Conservation (phyloP, 106 monocot genomes). For the Gastrodia elata region DNA sequence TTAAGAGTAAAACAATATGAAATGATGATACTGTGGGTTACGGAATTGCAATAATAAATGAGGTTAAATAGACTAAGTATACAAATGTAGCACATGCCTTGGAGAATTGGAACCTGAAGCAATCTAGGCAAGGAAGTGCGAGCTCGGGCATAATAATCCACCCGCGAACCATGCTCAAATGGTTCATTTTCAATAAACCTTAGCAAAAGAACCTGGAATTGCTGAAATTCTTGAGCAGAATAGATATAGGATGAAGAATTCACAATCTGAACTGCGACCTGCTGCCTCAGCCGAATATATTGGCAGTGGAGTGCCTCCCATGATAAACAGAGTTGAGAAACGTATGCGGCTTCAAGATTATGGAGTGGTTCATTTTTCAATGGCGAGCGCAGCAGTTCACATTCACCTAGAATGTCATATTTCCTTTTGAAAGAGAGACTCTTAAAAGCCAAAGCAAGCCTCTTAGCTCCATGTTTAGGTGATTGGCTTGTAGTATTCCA, state of each 20-base stretch:
- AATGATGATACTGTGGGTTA: neutral
- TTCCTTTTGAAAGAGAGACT: conserved; percentile 69
- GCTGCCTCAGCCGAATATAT: conserved; percentile 46
- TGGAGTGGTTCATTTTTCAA: conserved; percentile 35
- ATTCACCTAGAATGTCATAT: conserved; percentile 41
- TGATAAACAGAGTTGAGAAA: conserved; percentile 57
- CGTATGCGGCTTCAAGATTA: conserved; percentile 75
- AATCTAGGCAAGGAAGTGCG: conserved; percentile 46
- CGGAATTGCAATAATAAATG: neutral
- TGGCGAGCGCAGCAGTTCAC: conserved; percentile 36
- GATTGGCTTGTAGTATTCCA: conserved; percentile 28
- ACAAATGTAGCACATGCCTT: conserved; percentile 34
- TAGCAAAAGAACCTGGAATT: conserved; percentile 82
- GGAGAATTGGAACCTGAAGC: conserved; percentile 77
- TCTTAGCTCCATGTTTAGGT: conserved; percentile 47
- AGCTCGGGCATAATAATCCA: conserved; percentile 51
- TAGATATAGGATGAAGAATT: conserved; percentile 28
- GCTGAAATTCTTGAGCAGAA: conserved; percentile 80
- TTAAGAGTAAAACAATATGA: neutral
- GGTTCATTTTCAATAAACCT: conserved; percentile 92
- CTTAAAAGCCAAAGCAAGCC: conserved; percentile 38
- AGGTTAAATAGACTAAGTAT: neutral
- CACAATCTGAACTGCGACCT: conserved; percentile 36
- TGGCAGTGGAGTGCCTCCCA: conserved; percentile 92
- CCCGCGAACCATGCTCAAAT: conserved; percentile 68